phyloP scores from a whole-genome alignment of 352 stramenopile species.

The Phytophthora idaei region DNA sequence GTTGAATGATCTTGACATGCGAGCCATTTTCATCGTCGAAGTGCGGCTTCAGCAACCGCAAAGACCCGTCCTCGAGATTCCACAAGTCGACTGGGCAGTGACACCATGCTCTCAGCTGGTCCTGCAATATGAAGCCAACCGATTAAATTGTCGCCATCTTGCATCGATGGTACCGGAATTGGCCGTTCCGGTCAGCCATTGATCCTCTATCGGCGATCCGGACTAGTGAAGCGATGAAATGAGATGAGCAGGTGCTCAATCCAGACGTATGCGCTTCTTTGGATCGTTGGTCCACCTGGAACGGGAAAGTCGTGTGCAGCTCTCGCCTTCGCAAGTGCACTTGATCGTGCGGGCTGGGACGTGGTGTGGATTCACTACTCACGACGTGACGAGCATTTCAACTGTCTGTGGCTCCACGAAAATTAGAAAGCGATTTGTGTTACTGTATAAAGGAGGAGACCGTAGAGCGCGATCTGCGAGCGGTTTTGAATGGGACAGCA shows the following conservation, averaged over 20 bases:
- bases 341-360: conserved; percentile 9
- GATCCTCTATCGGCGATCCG: conserved; percentile 13
- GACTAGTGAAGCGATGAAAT: conserved; percentile 16
- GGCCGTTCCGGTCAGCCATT: background rate
- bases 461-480: background rate
- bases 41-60: too few relatives aligned
- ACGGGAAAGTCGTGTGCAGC: background rate
- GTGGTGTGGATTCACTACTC: conserved; percentile 17
- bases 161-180: conserved; percentile 4
- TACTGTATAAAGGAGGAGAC: conserved; percentile 1
- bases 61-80: background rate
- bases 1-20: too few relatives aligned
- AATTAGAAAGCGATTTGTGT: conserved; percentile 17
- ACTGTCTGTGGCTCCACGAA: conserved; percentile 14
- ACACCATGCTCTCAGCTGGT: background rate
- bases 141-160: conserved; percentile 9
- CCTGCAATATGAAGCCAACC: conserved; percentile 6
- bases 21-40: too few relatives aligned
- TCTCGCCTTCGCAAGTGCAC: conserved; percentile 1
- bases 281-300: conserved; percentile 11
- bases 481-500: conserved; percentile 4
- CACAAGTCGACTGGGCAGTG: conserved; percentile 4
- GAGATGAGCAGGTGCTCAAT: conserved; percentile 20
- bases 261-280: conserved; percentile 11
- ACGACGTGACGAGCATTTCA: background rate